phyloP scores from a whole-genome alignment of 2,329 filamentous ascomycete species.

The Daldinia sp. region DNA sequence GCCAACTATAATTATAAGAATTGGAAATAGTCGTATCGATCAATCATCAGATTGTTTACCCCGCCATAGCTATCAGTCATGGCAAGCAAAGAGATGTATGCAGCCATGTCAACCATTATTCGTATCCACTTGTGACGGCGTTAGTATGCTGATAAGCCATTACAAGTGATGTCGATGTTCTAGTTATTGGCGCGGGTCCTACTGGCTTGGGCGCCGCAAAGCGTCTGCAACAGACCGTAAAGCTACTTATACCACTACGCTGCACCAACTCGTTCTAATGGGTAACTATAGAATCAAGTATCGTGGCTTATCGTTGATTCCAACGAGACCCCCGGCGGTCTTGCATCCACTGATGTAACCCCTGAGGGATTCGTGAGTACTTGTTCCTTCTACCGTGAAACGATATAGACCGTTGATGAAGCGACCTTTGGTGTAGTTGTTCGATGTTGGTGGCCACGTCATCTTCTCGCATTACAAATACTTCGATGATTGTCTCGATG shows the following conservation, averaged over 20 bases:
- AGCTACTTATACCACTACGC: neutral
- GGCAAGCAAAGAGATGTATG: neutral
- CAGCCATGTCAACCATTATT: neutral
- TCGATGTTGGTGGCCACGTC: constrained; percentile 1
- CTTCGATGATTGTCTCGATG: constrained; percentile 1
- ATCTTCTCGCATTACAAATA: constrained; percentile 8
- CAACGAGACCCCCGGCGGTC: neutral
- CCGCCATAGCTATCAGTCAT: neutral
- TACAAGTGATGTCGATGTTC: constrained; percentile 2
- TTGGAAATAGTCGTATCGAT: neutral
- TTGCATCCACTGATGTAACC: constrained; percentile 2
- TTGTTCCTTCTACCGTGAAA: neutral
- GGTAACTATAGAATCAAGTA: neutral
- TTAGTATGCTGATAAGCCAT: neutral
- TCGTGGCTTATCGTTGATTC: constrained; percentile 8
- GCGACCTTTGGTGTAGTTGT: neutral
- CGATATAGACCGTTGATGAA: neutral
- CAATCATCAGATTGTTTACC: neutral
- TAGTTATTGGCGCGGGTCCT: constrained; percentile 1
- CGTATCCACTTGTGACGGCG: neutral
- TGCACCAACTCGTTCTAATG: neutral
- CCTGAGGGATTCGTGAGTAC: constrained; percentile 2
- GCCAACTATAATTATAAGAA: neutral
- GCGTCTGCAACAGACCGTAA: neutral
- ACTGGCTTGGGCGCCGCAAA: constrained; percentile 2